phyloP scores from a whole-genome alignment of 805 yeast genomes.

The Lipomyces yamadae region DNA sequence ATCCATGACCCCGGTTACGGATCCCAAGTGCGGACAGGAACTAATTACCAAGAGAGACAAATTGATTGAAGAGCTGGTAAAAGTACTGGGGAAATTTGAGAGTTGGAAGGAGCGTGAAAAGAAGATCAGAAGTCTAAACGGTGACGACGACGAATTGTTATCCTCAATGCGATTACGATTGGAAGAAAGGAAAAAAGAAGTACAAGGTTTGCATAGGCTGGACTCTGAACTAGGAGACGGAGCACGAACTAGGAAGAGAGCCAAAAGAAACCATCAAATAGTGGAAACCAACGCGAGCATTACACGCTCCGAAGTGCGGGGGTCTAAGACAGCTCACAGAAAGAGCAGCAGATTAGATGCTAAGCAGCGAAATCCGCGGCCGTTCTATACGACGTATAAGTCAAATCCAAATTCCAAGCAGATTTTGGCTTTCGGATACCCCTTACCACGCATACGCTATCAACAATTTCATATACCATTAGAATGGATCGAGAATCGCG shows the following conservation, averaged over 20 bases:
- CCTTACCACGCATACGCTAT: constrained; percentile 26
- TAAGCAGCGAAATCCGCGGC: neutral
- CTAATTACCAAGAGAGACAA: constrained; percentile 19
- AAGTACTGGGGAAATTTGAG: constrained; percentile 25
- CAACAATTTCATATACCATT: constrained; percentile 25
- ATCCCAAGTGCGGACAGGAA: constrained; percentile 23
- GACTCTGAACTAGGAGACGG: neutral
- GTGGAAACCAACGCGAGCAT: neutral
- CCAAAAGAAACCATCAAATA: constrained; percentile 4
- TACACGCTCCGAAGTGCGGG: neutral
- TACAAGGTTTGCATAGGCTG: neutral
- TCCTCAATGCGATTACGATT: constrained; percentile 10
- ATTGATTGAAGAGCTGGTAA: constrained; percentile 22
- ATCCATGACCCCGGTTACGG: constrained; percentile 30
- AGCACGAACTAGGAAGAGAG: neutral
- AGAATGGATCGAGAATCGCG: constrained; percentile 16
- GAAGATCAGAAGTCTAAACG: constrained; percentile 6
- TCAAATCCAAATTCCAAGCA: neutral
- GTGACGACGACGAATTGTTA: neutral
- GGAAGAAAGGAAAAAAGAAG: constrained; percentile 5
- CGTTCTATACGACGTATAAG: neutral
- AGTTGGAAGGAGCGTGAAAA: constrained; percentile 30
- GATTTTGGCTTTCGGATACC: constrained; percentile 28
- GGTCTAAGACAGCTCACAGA: neutral
- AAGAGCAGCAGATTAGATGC: neutral